Evolutionary conservation across 257 asterid genomes (phyloP).

Genomic region (Linaria vulgaris): DNA sequence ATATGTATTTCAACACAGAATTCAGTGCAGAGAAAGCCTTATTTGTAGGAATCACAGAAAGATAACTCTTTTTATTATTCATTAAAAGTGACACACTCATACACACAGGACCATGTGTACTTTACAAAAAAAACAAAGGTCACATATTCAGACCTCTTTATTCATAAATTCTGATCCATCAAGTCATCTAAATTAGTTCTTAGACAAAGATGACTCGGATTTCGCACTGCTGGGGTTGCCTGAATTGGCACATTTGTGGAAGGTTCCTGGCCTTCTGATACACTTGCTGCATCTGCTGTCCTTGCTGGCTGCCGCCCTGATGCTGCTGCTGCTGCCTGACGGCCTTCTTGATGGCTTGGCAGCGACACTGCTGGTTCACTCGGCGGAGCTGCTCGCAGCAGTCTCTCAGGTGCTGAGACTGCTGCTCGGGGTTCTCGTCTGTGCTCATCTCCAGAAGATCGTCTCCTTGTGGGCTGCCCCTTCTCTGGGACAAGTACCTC

Average conservation of each 20-base stretch:
- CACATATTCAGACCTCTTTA: conserved; percentile 1
- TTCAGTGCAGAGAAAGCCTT: no score
- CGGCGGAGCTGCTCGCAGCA: conserved; percentile 38
- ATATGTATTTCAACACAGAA: no score
- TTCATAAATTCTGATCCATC: conserved; percentile 5
- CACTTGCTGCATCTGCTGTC: conserved; percentile 20
- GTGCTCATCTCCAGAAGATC: conserved; percentile 16
- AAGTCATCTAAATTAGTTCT: no score
- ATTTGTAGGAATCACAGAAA: no score
- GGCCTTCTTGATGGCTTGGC: conserved; percentile 33
- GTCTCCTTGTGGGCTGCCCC: neutral
- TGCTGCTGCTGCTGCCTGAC: conserved; percentile 27
- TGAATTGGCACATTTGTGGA: conserved; percentile 32
- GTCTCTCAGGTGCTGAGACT: conserved; percentile 3
- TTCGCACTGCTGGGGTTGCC: conserved; percentile 29
- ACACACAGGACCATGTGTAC: conserved; percentile 11
- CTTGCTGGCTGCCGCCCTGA: conserved; percentile 9
- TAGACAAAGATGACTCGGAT: conserved; percentile 24
- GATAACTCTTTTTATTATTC: neutral
- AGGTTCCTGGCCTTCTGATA: conserved; percentile 29
- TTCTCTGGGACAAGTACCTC: conserved; percentile 29
- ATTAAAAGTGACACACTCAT: conserved; percentile 17
- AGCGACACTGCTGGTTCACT: conserved; percentile 35
- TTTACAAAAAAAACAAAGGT: conserved; percentile 16
- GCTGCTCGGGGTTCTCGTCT: neutral